These are phyloP conservation scores for Syncephalastrum sp. DNA, from an alignment of 371 early-diverging fungal genomes.

Conservation along the genomic window DNA sequence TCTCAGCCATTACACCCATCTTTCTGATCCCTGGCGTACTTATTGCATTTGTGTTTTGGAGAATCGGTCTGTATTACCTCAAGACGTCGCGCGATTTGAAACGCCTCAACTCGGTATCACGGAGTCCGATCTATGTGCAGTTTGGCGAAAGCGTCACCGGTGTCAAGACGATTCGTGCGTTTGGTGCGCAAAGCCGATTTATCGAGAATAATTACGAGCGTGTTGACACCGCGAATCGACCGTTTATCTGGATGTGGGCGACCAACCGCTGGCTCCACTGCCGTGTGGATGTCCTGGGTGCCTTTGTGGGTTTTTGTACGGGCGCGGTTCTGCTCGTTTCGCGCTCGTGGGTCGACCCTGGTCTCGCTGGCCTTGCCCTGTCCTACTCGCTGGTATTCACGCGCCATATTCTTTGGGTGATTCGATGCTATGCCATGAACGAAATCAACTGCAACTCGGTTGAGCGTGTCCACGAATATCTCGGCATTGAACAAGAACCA, in stretches of 20 bases:
- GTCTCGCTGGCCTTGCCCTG: constrained; percentile 78
- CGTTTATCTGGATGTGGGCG: constrained; percentile 82
- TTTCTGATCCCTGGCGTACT: constrained; percentile 55
- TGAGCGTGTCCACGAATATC: constrained; percentile 82
- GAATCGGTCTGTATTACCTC: constrained; percentile 64
- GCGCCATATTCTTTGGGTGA: constrained; percentile 74
- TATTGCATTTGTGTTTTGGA: constrained; percentile 46
- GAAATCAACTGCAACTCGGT: constrained; percentile 79
- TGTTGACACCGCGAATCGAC: constrained; percentile 75
- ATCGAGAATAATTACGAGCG: constrained; percentile 52
- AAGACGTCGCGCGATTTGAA: constrained; percentile 84
- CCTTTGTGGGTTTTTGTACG: constrained; percentile 71
- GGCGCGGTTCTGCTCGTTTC: constrained; percentile 56
- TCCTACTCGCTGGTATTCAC: constrained; percentile 70
- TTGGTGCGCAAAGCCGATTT: constrained; percentile 62
- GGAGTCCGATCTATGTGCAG: constrained; percentile 78
- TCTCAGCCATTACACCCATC: constrained; percentile 47
- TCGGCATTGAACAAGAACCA: constrained; percentile 71
- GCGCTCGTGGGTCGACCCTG: constrained; percentile 60
- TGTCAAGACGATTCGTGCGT: constrained; percentile 78
- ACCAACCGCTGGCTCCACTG: constrained; percentile 88
- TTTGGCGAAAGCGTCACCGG: constrained; percentile 78
- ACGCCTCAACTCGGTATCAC: constrained; percentile 79
- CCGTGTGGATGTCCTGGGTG: constrained; percentile 74
- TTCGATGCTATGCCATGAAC: constrained; percentile 74